A percentile compares a stretch with the other conserved stretches of the same genome.
phyloP scores from a whole-genome alignment of 306 rosid species.

The Cicer arietinum region DNA sequence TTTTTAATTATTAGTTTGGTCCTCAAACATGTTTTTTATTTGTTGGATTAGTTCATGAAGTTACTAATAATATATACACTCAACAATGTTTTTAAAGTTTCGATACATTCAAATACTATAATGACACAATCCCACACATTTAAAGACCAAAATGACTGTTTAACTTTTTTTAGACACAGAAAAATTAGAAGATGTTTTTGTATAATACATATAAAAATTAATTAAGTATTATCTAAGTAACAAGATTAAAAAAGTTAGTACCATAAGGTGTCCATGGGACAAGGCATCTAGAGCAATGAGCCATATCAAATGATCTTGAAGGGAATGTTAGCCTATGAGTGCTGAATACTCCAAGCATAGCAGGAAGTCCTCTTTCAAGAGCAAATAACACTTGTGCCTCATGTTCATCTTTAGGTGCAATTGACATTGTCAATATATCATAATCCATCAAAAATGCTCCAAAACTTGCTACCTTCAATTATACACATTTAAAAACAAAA shows the following conservation, averaged over 20 bases:
- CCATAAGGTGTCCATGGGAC: conserved; percentile 64
- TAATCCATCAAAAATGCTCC: conserved; percentile 60
- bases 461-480: conserved; percentile 66
- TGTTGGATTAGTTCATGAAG: no score
- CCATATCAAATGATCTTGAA: conserved; percentile 67
- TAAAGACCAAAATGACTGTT: no score
- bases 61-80: no score
- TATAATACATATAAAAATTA: background rate
- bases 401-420: conserved; percentile 67
- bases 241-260: conserved; percentile 45
- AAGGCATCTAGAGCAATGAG: conserved; percentile 73
- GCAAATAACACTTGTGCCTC: conserved; percentile 64
- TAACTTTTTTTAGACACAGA: no score
- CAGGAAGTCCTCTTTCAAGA: conserved; percentile 73
- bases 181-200: background rate
- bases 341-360: conserved; percentile 66
- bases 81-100: no score
- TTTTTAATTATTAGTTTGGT: no score
- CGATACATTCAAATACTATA: no score
- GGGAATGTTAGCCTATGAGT: conserved; percentile 61
- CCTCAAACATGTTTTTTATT: no score
- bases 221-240: conserved; percentile 1
- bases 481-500: conserved; percentile 4
- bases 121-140: no score
- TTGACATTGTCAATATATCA: conserved; percentile 61